phyloP scores from a whole-genome alignment of 805 yeast species.

The Myxozyma monticola region DNA sequence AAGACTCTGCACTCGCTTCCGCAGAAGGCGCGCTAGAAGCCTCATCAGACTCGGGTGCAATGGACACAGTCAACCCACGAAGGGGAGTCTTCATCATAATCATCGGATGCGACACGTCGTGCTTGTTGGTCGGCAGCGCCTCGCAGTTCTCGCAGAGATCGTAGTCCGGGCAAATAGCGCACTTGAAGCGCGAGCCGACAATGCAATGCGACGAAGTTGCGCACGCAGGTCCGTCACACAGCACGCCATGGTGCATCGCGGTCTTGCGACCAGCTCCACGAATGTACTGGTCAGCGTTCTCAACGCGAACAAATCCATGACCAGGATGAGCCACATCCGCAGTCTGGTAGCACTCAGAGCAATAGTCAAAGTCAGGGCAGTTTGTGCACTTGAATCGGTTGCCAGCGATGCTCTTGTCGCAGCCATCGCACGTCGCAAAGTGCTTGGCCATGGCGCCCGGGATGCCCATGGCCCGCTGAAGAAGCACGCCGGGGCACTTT shows the following conservation, averaged over 20 bases:
- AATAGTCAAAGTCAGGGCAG: slow-evolving; percentile 53
- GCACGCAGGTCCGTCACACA: slow-evolving; percentile 38
- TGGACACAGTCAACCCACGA: slow-evolving; percentile 8
- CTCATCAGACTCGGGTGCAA: neutral
- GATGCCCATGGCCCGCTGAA: too few relatives aligned
- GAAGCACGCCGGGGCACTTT: too few relatives aligned
- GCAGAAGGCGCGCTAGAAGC: neutral
- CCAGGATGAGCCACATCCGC: slow-evolving; percentile 24
- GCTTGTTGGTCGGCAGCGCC: slow-evolving; percentile 25
- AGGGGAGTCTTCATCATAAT: slow-evolving; percentile 39
- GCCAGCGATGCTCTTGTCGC: slow-evolving; percentile 40
- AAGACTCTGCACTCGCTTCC: neutral
- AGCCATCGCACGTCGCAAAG: slow-evolving; percentile 35
- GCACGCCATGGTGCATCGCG: slow-evolving; percentile 21
- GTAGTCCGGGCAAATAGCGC: slow-evolving; percentile 50
- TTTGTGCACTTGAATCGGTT: slow-evolving; percentile 49
- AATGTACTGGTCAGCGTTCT: slow-evolving; percentile 8
- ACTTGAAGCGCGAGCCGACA: slow-evolving; percentile 49
- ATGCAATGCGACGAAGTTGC: slow-evolving; percentile 29
- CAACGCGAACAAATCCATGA: slow-evolving; percentile 30
- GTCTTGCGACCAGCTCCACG: neutral
- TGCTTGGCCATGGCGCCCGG: slow-evolving; percentile 4
- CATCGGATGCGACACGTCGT: slow-evolving; percentile 31
- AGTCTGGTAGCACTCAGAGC: slow-evolving; percentile 40
- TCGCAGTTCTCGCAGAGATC: slow-evolving; percentile 50